phyloP scores from a whole-genome alignment of 2,329 filamentous ascomycete genomes.

The Trichoderma pleuroti region DNA sequence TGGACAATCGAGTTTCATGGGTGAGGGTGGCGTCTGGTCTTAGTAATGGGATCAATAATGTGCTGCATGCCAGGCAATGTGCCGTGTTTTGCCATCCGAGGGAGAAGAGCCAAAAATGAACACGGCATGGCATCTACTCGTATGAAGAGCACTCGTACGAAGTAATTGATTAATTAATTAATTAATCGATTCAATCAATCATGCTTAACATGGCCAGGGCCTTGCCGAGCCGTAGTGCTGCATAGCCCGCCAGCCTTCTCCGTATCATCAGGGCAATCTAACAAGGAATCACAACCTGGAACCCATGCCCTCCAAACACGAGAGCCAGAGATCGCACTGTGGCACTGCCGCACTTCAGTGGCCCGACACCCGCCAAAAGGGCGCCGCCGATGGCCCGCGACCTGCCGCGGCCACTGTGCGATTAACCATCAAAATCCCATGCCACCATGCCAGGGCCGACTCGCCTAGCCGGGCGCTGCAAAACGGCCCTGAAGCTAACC shows the following conservation, averaged over 20 bases:
- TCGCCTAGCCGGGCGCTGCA: slow-evolving; percentile 7
- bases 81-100: neutral
- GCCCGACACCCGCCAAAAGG: neutral
- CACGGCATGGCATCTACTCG: neutral
- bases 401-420: neutral
- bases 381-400: slow-evolving; percentile 11
- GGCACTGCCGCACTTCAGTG: neutral
- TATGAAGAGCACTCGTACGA: neutral
- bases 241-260: neutral
- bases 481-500: slow-evolving; percentile 22
- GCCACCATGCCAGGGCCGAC: neutral
- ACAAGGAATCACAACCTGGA: neutral
- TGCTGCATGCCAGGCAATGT: neutral
- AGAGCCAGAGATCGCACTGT: neutral
- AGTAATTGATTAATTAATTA: neutral
- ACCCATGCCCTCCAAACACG: neutral
- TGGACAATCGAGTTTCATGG: neutral
- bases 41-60: neutral
- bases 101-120: neutral
- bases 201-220: neutral
- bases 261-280: neutral
- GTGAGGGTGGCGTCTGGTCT: neutral
- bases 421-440: neutral
- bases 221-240: neutral
- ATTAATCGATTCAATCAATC: neutral